Evolutionary conservation across 257 asterid species (phyloP), one percentile per base, ranked within the genome.

Genomic region (Cordia subcordata): DNA sequence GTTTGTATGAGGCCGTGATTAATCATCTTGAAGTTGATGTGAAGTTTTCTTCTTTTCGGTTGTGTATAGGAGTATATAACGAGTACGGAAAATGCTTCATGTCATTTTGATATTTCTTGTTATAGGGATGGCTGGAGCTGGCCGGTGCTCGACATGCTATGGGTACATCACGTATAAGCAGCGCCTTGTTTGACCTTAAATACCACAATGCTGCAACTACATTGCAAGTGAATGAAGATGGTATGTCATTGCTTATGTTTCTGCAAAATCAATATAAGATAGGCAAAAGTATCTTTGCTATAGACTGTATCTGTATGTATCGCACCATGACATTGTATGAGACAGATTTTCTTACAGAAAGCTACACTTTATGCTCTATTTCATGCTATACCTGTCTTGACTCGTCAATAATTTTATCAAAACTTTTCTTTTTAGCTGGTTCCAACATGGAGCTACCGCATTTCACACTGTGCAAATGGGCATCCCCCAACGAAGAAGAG

Each of bases 111-210:
- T 53, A 38, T 39, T 56, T 55, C 14, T 64, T 39, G 49, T 57
- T 50, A 14, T 73, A 92, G 96, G 96, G 96, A 59, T 88, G 95
- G 95, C 73, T 92, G 62, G 96, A 92, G 42, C 73, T 88, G 63
- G 94, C 96, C 8, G 81, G 96, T 69, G 96, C 96, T 56, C 80
- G 96, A 54, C 88, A 77, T 64, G 88, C 95, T 1, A 88, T 92
- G 96, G 96, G 98, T 11, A 51, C 85, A 50, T 81, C 92, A 51
- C 96, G 98, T 54, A 77, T 92, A 71, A 84, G 72, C 63, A 73
- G 87, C 63, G 57, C 85, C 63, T 68, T 84, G 70, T 83, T 84
- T 63, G 81, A 88, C 73, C 94, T 74, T 78, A 88, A 92, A 67
- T 49, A 81, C 53, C 98, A 88, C 77, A 70, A 70, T 55, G 96